Evolutionary conservation across 2,329 filamentous ascomycete genomes (phyloP), one percentile per base, ranked within the genome.

Genomic region (Monosporascus sp.): DNA sequence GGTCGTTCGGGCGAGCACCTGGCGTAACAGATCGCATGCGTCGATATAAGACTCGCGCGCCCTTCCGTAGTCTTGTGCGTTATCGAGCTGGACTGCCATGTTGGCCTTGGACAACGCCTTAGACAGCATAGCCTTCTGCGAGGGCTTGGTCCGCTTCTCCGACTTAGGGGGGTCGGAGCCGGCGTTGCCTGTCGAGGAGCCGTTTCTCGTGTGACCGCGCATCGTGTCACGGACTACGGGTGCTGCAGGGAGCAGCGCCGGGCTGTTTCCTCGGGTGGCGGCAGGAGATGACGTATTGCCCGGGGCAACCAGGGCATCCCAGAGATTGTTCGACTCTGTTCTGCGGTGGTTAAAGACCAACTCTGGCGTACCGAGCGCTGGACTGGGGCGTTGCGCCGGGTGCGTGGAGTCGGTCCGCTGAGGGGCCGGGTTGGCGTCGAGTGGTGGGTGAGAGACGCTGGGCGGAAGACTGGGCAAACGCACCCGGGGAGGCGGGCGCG

Each of bases 61-160:
- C 41, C 90, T 91, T 68, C 93, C 89, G 58, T 94, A 93, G 66
- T 97, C 96, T 65, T 94, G 89, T 15, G 91, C 91, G 80, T 97
- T 97, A 72, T 99, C 94, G 41, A 99, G 81, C 60, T 97, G 82
- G 26, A 99, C 94, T 22, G 94, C 94, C 14, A 90, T 93, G 66
- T 99, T 97, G 49, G 94, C 94, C 73, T 97, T 96, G 68, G 96
- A 88, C 51, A 99, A 76, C 1, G 94, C 94, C 63, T 89, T 89
- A n/a, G 93, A 96, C 37, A 99, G 80, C 92, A 97, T 97, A 11
- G 87, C 89, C 75, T 97, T 97, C 69, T 97, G 88, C 1, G 88
- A 91, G 15, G 83, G 82, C 37, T 73, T 72, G 22, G 71, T 65
- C 37, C 68, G 69, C 41, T 66, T 69, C 22, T 63, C 63, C 3